Conservation (phyloP, 2,329 filamentous ascomycete species). For the Fusarium cyanostomum region DNA sequence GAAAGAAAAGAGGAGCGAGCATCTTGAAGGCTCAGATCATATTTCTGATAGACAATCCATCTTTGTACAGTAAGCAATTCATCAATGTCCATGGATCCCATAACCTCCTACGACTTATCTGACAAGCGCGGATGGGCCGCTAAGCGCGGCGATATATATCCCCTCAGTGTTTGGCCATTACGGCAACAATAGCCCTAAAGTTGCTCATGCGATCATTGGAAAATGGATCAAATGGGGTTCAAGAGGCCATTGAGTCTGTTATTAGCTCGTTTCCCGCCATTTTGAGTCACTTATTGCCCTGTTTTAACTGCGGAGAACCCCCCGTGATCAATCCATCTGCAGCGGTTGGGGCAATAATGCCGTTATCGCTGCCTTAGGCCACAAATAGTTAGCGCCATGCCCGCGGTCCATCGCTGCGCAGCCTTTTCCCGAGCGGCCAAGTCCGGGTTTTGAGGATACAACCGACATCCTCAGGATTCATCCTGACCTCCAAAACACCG, state of each 20-base stretch:
- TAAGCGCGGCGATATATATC: constrained; percentile 20
- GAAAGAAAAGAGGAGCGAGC: constrained; percentile 5
- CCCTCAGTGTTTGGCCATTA: constrained; percentile 15
- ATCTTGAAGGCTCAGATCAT: constrained; percentile 6
- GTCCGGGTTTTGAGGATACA: constrained; percentile 49
- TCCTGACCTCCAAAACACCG: constrained; percentile 40
- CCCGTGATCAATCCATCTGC: constrained; percentile 34
- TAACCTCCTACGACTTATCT: constrained; percentile 23
- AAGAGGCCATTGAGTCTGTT: constrained; percentile 5
- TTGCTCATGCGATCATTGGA: neutral
- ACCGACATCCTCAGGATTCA: constrained; percentile 48
- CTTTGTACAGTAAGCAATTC: constrained; percentile 19
- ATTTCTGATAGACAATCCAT: constrained; percentile 27
- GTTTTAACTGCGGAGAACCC: constrained; percentile 32
- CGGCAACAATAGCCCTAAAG: neutral
- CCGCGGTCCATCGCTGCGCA: constrained; percentile 40
- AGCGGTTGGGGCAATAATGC: constrained; percentile 18
- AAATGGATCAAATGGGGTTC: constrained; percentile 1
- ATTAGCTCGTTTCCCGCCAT: constrained; percentile 18
- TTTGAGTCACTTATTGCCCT: constrained; percentile 34
- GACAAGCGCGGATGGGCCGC: constrained; percentile 20
- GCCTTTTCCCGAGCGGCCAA: constrained; percentile 51
- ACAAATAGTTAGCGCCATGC: constrained; percentile 44
- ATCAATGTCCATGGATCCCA: constrained; percentile 14
- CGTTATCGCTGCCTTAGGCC: constrained; percentile 51